Percentiles rank a stretch among this genome's conserved stretches.
Conservation (phyloP, 208 protist genomes). For the Wallacemonas sp. region DNA sequence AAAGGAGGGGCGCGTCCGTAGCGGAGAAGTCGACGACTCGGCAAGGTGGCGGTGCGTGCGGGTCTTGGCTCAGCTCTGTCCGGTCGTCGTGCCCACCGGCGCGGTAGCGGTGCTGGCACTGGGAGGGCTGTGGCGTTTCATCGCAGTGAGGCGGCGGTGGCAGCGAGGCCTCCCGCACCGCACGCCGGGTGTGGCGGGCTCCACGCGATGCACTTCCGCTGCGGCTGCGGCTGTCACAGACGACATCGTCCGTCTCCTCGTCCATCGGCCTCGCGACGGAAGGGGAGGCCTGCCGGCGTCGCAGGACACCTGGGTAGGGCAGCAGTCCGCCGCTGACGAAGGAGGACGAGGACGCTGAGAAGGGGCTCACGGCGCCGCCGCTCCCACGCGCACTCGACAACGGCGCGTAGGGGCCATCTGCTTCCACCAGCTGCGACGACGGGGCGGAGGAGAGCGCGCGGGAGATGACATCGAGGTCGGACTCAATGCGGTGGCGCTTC, state of each 20-base stretch:
- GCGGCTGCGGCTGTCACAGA: background rate
- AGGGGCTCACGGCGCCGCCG: too few relatives aligned
- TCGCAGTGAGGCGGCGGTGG: constrained; percentile 7
- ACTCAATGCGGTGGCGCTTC: constrained; percentile 1
- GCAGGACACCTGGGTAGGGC: constrained; percentile 19
- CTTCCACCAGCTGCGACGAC: background rate
- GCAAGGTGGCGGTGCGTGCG: constrained; percentile 1
- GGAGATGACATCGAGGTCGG: constrained; percentile 4
- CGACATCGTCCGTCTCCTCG: constrained; percentile 10
- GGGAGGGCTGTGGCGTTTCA: background rate
- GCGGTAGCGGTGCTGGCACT: constrained; percentile 5
- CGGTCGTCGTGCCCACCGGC: too few relatives aligned
- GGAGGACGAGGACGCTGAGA: background rate
- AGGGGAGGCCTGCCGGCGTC: constrained; percentile 21
- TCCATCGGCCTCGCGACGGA: constrained; percentile 30
- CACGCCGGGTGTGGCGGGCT: background rate
- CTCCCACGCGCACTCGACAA: background rate
- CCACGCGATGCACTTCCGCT: background rate
- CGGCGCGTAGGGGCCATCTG: background rate
- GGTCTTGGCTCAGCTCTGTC: too few relatives aligned
- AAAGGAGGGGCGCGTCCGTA: background rate
- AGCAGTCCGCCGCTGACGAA: constrained; percentile 12
- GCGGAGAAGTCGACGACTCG: background rate
- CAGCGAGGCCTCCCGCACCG: background rate
- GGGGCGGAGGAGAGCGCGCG: constrained; percentile 9